phyloP scores from a whole-genome alignment of 169 alveolate species.

The Ichthyophthirius multifiliis region DNA sequence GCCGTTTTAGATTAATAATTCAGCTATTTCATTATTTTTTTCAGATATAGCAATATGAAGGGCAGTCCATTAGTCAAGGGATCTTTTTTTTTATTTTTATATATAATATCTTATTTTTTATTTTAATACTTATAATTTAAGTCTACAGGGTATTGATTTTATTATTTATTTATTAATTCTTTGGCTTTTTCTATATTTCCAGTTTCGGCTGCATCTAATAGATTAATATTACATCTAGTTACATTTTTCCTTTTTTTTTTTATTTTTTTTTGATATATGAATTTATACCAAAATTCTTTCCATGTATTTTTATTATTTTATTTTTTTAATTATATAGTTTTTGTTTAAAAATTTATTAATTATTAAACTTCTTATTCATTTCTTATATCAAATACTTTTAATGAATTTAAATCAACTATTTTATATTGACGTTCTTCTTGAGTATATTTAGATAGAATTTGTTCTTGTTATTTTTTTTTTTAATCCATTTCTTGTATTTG shows the following conservation, averaged over 20 bases:
- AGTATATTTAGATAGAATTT: too few species aligned
- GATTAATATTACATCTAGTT: not conserved
- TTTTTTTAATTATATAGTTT: not conserved
- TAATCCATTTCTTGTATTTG: too few species aligned
- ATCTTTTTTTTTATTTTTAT: constrained; percentile 8
- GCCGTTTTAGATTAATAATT: constrained; percentile 15
- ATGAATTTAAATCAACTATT: not conserved
- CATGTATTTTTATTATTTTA: not conserved
- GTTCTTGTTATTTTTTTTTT: too few species aligned
- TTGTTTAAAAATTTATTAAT: not conserved
- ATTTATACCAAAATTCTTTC: not conserved
- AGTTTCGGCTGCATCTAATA: constrained; percentile 4
- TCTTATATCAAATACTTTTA: not conserved
- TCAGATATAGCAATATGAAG: constrained; percentile 31
- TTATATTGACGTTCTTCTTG: not conserved
- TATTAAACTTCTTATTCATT: not conserved
- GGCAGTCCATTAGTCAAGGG: constrained; percentile 31
- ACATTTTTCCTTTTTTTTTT: not conserved
- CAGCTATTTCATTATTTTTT: constrained; percentile 7
- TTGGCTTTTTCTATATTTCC: not conserved
- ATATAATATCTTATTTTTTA: too few species aligned
- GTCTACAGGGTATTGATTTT: not conserved
- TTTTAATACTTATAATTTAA: not conserved
- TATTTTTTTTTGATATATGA: not conserved
- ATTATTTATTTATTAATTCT: not conserved